Evolutionary conservation across 345 rosid species (phyloP).

Genomic region (Eucalyptus lansdowneana): DNA sequence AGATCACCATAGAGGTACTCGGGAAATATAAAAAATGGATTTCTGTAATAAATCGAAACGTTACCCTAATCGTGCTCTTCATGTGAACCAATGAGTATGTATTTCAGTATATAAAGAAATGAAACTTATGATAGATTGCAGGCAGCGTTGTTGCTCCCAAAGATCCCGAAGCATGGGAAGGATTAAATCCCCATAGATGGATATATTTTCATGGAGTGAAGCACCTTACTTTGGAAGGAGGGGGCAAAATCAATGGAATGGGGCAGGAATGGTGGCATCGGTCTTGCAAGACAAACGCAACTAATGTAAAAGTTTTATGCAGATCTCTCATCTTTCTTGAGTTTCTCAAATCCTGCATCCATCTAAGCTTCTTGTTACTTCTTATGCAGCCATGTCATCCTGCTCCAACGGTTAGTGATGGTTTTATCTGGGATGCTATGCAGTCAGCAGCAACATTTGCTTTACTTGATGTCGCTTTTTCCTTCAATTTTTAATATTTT

Average conservation of each 20-base stretch:
- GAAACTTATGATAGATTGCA: neutral
- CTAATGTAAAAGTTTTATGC: conserved; percentile 18
- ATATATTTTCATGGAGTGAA: conserved; percentile 61
- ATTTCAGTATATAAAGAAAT: neutral
- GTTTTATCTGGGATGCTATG: neutral
- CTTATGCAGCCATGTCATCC: conserved; percentile 74
- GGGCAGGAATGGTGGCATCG: conserved; percentile 79
- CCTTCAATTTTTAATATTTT: neutral
- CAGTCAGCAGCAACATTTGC: neutral
- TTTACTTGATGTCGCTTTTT: neutral
- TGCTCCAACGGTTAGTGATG: conserved; percentile 73
- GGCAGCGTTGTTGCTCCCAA: conserved; percentile 71
- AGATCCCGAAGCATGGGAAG: conserved; percentile 67
- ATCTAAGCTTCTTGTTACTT: conserved; percentile 8
- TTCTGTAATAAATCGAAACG: neutral
- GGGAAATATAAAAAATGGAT: neutral
- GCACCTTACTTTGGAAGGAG: conserved; percentile 67
- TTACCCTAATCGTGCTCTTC: neutral
- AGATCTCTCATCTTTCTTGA: neutral
- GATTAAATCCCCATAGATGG: conserved; percentile 67
- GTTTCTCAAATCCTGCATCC: neutral
- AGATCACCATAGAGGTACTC: conserved; percentile 50
- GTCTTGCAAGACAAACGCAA: conserved; percentile 61
- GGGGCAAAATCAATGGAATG: conserved; percentile 75
- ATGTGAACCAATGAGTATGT: neutral